A percentile compares a stretch with the other conserved stretches of the same genome.
Evolutionary conservation across 2,329 filamentous ascomycete species (phyloP).

Genomic region (Simplicillium aogashimaense): DNA sequence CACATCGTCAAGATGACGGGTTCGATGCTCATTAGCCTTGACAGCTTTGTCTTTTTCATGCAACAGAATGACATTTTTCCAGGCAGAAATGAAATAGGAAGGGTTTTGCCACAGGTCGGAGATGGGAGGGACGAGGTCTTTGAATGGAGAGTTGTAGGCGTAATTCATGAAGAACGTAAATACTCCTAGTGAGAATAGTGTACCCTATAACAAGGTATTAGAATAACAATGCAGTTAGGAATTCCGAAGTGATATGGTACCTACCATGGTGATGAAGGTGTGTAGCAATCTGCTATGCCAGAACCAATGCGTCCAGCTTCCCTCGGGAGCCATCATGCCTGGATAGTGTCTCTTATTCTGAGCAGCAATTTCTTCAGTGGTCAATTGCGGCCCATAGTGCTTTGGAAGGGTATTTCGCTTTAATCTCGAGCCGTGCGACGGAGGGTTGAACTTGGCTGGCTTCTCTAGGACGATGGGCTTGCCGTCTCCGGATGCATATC

Average conservation of each 20-base stretch:
- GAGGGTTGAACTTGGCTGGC: slow-evolving; percentile 81
- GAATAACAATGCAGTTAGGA: neutral
- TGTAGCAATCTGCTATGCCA: slow-evolving; percentile 70
- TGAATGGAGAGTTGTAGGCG: slow-evolving; percentile 66
- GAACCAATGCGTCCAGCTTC: slow-evolving; percentile 78
- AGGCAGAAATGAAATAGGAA: slow-evolving; percentile 52
- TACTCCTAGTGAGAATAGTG: slow-evolving; percentile 57
- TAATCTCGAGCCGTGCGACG: slow-evolving; percentile 72
- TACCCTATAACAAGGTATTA: slow-evolving; percentile 33
- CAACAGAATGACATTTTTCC: slow-evolving; percentile 64
- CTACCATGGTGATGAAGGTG: slow-evolving; percentile 72
- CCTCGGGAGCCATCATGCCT: slow-evolving; percentile 76
- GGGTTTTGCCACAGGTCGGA: slow-evolving; percentile 63
- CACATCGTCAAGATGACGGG: slow-evolving; percentile 71
- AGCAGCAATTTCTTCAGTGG: slow-evolving; percentile 51
- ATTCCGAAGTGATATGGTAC: slow-evolving; percentile 13
- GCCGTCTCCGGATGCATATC: slow-evolving; percentile 18
- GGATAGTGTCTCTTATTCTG: slow-evolving; percentile 71
- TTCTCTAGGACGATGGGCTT: slow-evolving; percentile 68
- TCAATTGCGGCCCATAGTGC: slow-evolving; percentile 67
- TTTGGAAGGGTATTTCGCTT: slow-evolving; percentile 43
- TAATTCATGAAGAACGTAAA: slow-evolving; percentile 74
- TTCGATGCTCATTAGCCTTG: slow-evolving; percentile 61
- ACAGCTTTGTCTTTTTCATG: slow-evolving; percentile 63
- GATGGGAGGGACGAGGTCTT: slow-evolving; percentile 64